Evolutionary conservation across 306 rosid genomes (phyloP).

Genomic region (Lathyrus tuberosus): DNA sequence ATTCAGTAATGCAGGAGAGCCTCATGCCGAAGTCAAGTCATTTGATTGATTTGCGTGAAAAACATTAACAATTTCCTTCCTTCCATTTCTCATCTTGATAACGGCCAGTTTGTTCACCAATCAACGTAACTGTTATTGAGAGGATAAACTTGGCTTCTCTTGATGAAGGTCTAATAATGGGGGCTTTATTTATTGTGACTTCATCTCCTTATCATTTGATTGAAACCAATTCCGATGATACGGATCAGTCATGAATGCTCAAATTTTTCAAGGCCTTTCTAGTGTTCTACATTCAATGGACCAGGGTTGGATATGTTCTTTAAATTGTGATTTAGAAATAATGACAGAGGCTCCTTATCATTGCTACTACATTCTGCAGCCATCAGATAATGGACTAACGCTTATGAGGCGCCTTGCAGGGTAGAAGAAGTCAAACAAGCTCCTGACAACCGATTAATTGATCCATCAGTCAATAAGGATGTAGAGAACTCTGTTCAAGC

Average conservation of each 20-base stretch:
- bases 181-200: constrained; percentile 61
- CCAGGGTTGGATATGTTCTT: constrained; percentile 54
- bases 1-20: constrained; percentile 53
- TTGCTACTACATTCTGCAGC: too few relatives aligned
- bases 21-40: constrained; percentile 63
- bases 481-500: too few relatives aligned
- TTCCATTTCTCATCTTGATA: too few relatives aligned
- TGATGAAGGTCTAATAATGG: constrained; percentile 66
- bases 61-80: too few relatives aligned
- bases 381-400: too few relatives aligned
- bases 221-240: too few relatives aligned
- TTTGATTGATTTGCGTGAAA: constrained; percentile 48
- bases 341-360: constrained; percentile 63
- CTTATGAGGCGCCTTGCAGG: too few relatives aligned
- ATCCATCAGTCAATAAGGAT: too few relatives aligned
- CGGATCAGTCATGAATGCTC: constrained; percentile 59
- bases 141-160: constrained; percentile 47
- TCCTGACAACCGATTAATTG: too few relatives aligned
- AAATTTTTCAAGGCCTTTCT: constrained; percentile 53
- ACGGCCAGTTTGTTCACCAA: too few relatives aligned
- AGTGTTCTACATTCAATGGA: constrained; percentile 49
- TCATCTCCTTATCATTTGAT: constrained; percentile 53
- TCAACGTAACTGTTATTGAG: too few relatives aligned
- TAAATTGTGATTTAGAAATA: constrained; percentile 58
- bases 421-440: too few relatives aligned